Evolutionary conservation across 257 asterid species (phyloP), one percentile per base, ranked within the genome.

Genomic region (Eucommia ulmoides): DNA sequence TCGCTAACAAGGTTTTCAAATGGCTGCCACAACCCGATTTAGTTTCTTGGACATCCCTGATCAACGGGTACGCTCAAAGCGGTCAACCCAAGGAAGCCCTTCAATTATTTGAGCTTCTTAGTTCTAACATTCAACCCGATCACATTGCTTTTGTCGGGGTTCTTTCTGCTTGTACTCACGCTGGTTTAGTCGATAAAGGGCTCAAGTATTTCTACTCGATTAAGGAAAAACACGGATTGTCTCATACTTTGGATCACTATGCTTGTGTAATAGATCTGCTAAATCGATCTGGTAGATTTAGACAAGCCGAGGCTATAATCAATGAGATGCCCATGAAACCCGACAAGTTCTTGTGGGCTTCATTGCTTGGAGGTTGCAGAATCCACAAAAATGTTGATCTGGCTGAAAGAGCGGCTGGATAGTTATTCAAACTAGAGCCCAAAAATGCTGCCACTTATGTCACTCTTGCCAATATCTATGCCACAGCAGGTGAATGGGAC

Each of bases 241-340:
- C 49, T 23, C 82, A 77, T 7, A 74, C 71, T 51, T 55, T 71
- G 7, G 86, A 78, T 70, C 86, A 78, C 51, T 74, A 74, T 3
- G 79, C 82, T 14, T 78, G 86, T 69, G 63, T 78, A 77, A 81
- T 78, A 55, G 68, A 71, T 59, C 82, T 78, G 58, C 75, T 78
- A 1, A 81, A 82, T 8, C 72, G 77, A 58, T 77, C 75, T 2
- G 82, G 82, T 33, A 22, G 55, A 29, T 38, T 78, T 15, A 65
- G 68, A 44, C 74, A 65, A 52, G 86, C 82, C 3, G 71, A 71
- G 41, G 64, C 58, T 19, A 72, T 78, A 20, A 64, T 71, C 20
- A 71, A 20, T 59, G 57, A 52, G 51, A 48, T 45, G 58, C 46
- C 41, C 23, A 17, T 57, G 11, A 58, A 58, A 1, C 62, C 75